Evolutionary conservation across 345 rosid species (phyloP), one percentile per base, ranked within the genome.

Genomic region (Zanthoxylum bungeanum): DNA sequence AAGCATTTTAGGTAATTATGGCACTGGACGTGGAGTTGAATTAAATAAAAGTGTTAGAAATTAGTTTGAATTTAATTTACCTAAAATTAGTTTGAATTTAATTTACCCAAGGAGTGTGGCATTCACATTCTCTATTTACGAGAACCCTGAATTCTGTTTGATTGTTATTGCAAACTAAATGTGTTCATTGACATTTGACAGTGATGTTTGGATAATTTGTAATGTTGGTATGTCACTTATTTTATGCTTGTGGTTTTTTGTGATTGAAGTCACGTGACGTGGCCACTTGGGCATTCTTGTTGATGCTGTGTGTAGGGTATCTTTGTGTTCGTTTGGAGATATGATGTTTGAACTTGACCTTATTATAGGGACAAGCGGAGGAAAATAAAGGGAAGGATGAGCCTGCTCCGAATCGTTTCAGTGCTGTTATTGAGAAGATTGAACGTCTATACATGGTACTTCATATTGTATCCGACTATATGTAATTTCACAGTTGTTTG

Each of bases 371-470:
- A 53, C 88, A 80, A 70, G 75, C 70, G 24, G 76, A 60, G 17
- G 95, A 85, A 63, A 72, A 75, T 24, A 91, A 82, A 77, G 77
- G 1, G 68, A 85, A 75, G 56, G 95, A 90, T 31, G 87, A 84
- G 28, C 78, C 93, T 75, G 72, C 86, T 46, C 73, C 97, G 5
- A 82, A 89, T 77, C 96, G 98, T 61, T 89, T 89, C 73, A 92
- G 87, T 79, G 83, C 97, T 34, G 97, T 94, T 72, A 90, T 94
- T 72, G 97, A 89, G 86, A 94, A 92, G 92, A 92, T 94, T 68
- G 98, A 94, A 78, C 90, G 97, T 49, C 95, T 94, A 42, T 94
- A 94, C 79, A 90, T 85, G 97, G 98, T 94, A 74, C 60, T 31
- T 64, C 28, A 56, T 25, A 16, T 50, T 34, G 68, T 36, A 39